These are phyloP conservation scores for Lactifluus pinguis DNA, from an alignment of 768 basidiomycete species.

Conservation along the genomic window DNA sequence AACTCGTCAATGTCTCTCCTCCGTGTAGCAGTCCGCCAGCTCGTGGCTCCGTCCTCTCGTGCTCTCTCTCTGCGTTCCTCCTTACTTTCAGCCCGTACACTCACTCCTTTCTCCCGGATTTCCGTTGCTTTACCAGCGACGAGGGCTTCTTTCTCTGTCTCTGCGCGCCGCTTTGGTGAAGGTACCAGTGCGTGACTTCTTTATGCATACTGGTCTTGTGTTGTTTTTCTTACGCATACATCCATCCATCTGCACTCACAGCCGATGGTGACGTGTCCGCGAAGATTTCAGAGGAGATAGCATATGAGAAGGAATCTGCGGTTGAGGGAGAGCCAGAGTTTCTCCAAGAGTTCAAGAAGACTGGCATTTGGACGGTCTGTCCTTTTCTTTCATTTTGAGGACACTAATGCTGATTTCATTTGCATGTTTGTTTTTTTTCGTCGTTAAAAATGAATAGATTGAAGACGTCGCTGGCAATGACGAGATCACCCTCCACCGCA, in stretches of 20 bases:
- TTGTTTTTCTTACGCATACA: background rate
- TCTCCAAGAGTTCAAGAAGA: constrained; percentile 59
- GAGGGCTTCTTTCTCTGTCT: constrained; percentile 34
- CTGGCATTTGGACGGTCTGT: constrained; percentile 74
- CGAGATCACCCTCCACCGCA: constrained; percentile 73
- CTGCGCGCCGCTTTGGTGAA: constrained; percentile 31
- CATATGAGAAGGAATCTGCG: constrained; percentile 68
- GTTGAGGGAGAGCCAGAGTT: constrained; percentile 56
- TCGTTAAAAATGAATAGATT: constrained; percentile 37
- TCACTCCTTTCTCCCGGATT: constrained; percentile 21
- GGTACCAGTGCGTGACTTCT: constrained; percentile 34
- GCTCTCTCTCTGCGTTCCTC: constrained; percentile 23
- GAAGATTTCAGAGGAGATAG: constrained; percentile 73
- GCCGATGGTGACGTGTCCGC: constrained; percentile 68
- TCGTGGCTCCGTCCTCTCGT: constrained; percentile 38
- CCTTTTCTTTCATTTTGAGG: background rate
- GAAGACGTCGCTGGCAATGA: constrained; percentile 64
- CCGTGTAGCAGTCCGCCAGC: constrained; percentile 50
- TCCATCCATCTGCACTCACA: constrained; percentile 23
- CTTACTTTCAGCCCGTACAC: constrained; percentile 20
- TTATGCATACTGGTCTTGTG: background rate
- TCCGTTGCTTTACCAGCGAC: constrained; percentile 19
- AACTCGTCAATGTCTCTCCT: constrained; percentile 46
- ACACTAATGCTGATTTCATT: background rate
- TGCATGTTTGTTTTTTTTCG: background rate